Percentiles rank a stretch among this genome's conserved stretches.
Conservation (phyloP, 2,329 filamentous ascomycete species). For the Neurospora sp. region DNA sequence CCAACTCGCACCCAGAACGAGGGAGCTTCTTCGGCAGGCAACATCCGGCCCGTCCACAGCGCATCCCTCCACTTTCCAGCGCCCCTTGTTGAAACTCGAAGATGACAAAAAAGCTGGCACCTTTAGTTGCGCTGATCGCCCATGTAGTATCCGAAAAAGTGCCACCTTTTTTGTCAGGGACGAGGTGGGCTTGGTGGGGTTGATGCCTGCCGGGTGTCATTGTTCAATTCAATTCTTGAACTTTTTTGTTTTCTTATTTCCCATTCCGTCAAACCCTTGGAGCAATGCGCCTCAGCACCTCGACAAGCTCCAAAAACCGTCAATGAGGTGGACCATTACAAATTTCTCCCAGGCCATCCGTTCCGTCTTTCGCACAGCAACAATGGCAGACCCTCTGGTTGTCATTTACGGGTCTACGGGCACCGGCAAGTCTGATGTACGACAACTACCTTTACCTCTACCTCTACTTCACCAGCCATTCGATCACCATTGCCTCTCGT, state of each 20-base stretch:
- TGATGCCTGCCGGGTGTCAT: not conserved
- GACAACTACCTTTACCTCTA: slow-evolving; percentile 2
- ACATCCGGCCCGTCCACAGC: not conserved
- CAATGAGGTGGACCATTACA: slow-evolving; percentile 5
- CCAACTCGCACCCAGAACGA: not conserved
- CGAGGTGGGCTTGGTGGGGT: not conserved
- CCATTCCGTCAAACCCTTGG: not conserved
- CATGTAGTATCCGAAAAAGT: no score
- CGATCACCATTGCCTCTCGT: not conserved
- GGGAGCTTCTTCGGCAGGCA: not conserved
- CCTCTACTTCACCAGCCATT: not conserved
- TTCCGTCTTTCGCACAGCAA: not conserved
- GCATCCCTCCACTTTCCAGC: not conserved
- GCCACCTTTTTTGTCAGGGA: no score
- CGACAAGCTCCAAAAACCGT: not conserved
- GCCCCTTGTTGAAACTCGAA: not conserved
- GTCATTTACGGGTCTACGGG: slow-evolving; percentile 21
- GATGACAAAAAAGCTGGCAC: no score
- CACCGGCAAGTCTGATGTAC: slow-evolving; percentile 29
- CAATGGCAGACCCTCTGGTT: slow-evolving; percentile 13
- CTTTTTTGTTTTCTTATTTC: not conserved
- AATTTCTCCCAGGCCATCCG: not conserved
- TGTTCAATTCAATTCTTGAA: not conserved
- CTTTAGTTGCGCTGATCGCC: no score
- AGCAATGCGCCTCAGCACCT: not conserved